Evolutionary conservation across 352 stramenopile species (phyloP).

Genomic region (Blastocystis sp.): DNA sequence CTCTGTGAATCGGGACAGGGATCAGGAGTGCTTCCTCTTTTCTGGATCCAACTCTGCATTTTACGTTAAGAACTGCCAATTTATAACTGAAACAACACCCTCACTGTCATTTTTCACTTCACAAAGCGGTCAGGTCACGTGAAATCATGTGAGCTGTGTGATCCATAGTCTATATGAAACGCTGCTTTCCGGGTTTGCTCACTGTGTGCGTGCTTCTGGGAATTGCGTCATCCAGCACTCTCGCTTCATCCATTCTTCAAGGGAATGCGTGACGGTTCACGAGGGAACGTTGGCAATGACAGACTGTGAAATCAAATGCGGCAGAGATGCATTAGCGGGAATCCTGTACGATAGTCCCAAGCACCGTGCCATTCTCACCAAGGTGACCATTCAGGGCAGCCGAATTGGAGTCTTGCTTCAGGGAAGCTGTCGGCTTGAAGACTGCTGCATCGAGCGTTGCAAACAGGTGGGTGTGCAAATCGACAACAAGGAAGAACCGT

Average conservation of each 20-base stretch:
- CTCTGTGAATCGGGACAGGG: neutral
- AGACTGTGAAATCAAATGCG: neutral
- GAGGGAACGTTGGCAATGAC: neutral
- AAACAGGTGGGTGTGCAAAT: neutral
- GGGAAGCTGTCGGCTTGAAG: neutral
- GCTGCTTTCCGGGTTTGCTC: neutral
- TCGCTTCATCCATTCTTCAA: neutral
- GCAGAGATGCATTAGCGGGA: neutral
- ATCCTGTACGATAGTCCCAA: neutral
- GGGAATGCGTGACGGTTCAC: neutral
- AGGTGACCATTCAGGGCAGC: neutral
- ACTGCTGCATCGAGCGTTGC: neutral
- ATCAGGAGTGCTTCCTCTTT: neutral
- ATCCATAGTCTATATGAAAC: neutral
- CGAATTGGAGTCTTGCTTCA: neutral
- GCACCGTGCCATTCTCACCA: neutral
- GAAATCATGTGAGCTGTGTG: neutral
- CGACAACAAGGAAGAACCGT: neutral
- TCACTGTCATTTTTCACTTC: neutral
- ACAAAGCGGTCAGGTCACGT: neutral
- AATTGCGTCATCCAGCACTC: neutral
- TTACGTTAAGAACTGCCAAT: neutral
- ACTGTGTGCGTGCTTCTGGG: neutral
- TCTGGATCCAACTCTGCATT: neutral
- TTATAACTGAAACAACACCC: neutral